Evolutionary conservation across 2,329 filamentous ascomycete genomes (phyloP).

Genomic region (Diplodia mutila): DNA sequence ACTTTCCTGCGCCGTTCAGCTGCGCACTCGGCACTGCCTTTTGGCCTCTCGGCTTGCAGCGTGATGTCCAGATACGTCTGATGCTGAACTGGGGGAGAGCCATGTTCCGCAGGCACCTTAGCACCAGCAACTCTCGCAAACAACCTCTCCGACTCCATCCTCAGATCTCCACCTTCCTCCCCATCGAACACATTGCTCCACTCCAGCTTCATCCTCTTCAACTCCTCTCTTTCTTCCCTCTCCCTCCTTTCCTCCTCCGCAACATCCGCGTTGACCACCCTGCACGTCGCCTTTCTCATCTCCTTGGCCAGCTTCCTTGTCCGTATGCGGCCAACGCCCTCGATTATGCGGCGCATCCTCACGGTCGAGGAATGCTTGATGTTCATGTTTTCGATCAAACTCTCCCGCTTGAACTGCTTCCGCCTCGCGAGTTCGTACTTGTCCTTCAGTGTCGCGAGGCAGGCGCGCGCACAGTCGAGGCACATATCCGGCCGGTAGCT

Average conservation of each 20-base stretch:
- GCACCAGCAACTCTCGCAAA: background rate
- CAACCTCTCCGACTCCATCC: background rate
- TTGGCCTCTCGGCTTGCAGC: background rate
- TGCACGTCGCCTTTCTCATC: background rate
- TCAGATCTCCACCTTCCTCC: background rate
- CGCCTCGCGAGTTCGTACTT: background rate
- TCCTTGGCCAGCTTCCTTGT: background rate
- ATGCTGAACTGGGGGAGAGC: no score
- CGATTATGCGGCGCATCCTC: no score
- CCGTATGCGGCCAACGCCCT: background rate
- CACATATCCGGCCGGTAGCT: background rate
- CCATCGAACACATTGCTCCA: background rate
- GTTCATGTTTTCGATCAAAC: no score
- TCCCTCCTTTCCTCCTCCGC: background rate
- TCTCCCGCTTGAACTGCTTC: background rate
- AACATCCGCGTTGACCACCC: background rate
- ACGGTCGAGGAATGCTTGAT: no score
- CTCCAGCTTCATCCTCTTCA: background rate
- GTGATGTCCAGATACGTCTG: background rate
- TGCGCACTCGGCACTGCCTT: background rate
- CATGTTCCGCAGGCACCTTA: background rate
- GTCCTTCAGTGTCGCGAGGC: background rate
- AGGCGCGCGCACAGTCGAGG: background rate
- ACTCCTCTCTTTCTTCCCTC: background rate
- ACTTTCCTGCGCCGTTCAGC: background rate